A percentile compares a stretch with the other conserved stretches of the same genome.
These are phyloP conservation scores for Lachancea lanzarotensis DNA, from an alignment of 805 yeast species.

Conservation along the genomic window DNA sequence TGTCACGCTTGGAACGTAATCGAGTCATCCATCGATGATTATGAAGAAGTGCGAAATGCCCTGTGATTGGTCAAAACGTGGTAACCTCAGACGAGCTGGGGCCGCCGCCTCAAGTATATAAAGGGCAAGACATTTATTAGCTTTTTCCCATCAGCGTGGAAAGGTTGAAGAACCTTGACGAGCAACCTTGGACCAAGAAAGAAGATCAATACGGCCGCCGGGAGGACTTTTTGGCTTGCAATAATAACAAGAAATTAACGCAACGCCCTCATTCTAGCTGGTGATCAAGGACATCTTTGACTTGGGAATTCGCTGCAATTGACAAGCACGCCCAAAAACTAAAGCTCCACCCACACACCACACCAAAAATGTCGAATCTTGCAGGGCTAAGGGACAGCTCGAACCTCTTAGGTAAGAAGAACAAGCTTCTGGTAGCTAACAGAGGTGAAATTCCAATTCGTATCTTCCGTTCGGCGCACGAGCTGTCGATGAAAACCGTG, in stretches of 20 bases:
- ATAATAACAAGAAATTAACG: neutral
- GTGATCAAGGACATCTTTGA: no score
- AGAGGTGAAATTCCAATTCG: conserved; percentile 82
- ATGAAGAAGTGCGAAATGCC: neutral
- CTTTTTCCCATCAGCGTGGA: neutral
- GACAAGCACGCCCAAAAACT: neutral
- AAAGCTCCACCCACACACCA: neutral
- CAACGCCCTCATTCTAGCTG: no score
- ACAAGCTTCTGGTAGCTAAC: conserved; percentile 71
- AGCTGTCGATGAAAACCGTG: conserved; percentile 91
- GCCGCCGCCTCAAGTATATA: neutral
- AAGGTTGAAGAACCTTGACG: neutral
- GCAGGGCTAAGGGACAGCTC: conserved; percentile 31
- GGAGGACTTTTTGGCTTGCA: neutral
- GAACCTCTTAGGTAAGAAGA: conserved; percentile 35
- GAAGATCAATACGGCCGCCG: neutral
- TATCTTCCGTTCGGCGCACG: conserved; percentile 96
- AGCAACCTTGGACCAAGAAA: no score
- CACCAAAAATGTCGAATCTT: conserved; percentile 11
- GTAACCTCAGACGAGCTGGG: neutral
- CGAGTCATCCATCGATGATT: conserved; percentile 13
- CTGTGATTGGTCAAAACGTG: conserved; percentile 6
- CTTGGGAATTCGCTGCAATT: neutral
- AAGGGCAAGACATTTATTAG: neutral
- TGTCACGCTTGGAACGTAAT: neutral